Base-by-base conservation (phyloP, 768 basidiomycete genomes). In the Xanthoconium purpureum region DNA sequence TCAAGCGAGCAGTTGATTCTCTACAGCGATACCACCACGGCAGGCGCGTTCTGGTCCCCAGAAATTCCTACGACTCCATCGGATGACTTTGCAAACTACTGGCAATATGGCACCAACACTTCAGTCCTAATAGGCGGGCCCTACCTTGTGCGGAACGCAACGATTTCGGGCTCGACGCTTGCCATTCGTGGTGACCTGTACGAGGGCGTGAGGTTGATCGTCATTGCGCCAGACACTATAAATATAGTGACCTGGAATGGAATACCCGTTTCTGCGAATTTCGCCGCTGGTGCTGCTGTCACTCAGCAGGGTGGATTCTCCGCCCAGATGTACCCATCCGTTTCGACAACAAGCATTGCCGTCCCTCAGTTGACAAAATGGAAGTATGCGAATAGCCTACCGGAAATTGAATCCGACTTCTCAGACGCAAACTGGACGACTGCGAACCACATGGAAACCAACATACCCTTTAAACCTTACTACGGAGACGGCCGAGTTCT, bases 401-500 rank as follows among this genome's bases (percentile, higher is more conserved):
- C 92, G 0, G 92, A 94, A 72, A 78, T 87, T 17, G 68, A 71
- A 42, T 47, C 60, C 0, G 67, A 57, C 14, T 94, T 85, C 65
- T 80, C 83, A 60, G 91, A 94, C 68, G 69, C 73, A 3, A 54
- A 61, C 5, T 94, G 90, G 91, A 77, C 75, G 10, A 63, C 77
- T 53, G 91, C 89, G 15, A 78, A 89, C 62, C 84, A 85, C 57
- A 88, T 79, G n/a, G 78, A 76, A 20, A 91, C 91, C 30, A 89
- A 88, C 60, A 84, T 87, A 54, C 86, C 88, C 2, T 76, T 76
- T 47, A 83, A 84, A 63, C 87, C 87, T 5, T 74, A 80, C 57
- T 89, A 87, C 59, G 88, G 88, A 1, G 87, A 90, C 58, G 88
- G 88, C 1, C 76, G 87, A 37, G 74, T 91, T n/a, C 72, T 94